phyloP scores from a whole-genome alignment of 1,284 basidiomycete genomes.

The Boletellus deceptivus region DNA sequence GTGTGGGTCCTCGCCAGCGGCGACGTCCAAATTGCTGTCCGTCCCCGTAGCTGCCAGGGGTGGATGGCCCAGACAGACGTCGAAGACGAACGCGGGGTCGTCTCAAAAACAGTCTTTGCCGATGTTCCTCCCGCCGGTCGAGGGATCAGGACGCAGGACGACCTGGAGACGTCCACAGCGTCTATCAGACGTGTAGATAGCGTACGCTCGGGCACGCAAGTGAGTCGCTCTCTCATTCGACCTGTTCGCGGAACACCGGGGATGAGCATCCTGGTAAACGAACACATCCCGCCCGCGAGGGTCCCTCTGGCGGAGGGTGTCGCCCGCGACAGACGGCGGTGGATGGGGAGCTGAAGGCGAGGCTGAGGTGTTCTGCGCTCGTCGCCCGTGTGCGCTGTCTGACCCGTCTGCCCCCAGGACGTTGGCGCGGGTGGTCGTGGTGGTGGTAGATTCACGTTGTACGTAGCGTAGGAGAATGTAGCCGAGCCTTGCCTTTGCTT shows the following conservation, averaged over 20 bases:
- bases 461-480: not conserved
- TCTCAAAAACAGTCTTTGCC: conserved; percentile 89
- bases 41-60: conserved; percentile 56
- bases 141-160: conserved; percentile 85
- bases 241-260: conserved; percentile 40
- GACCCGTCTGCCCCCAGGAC: too few relatives aligned
- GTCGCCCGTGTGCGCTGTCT: not conserved
- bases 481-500: conserved; percentile 16
- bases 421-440: too few relatives aligned
- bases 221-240: conserved; percentile 9
- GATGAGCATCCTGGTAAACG: conserved; percentile 88
- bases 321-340: conserved; percentile 49
- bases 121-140: conserved; percentile 82
- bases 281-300: conserved; percentile 56
- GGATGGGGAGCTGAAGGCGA: conserved; percentile 81
- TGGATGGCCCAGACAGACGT: conserved; percentile 87
- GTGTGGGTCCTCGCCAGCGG: conserved; percentile 6
- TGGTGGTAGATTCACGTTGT: too few relatives aligned
- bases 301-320: conserved; percentile 33
- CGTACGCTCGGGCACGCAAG: not conserved
- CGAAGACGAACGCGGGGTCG: conserved; percentile 54
- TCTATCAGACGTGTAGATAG: conserved; percentile 14
- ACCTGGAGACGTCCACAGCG: conserved; percentile 73
- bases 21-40: conserved; percentile 81
- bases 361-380: conserved; percentile 58